Base-by-base conservation (phyloP, 495 filamentous ascomycete species). In the Trichoderma reesei region DNA sequence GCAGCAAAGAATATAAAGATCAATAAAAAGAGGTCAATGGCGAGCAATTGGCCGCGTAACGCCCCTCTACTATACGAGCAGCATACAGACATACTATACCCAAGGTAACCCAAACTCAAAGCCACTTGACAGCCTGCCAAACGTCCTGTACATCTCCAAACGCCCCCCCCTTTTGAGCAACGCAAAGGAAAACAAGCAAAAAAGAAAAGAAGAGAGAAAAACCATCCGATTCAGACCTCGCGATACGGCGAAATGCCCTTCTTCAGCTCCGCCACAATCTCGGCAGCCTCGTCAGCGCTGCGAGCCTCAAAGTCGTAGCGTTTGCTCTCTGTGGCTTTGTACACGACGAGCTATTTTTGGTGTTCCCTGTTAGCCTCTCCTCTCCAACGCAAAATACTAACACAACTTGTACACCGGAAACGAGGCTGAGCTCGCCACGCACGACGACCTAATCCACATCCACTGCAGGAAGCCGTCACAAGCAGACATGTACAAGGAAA, bases 251-350 rank as follows among this genome's bases (percentile, higher is more conserved):
- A 79, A 20, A 87, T 83, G 41, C 84, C 88, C 72, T 83, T 88
- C 75, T 85, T 92, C 65, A 97, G 88, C 77, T 96, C 94, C 61
- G 80, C 83, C 44, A 97, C 92, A 72, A 98, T 91, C 72, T 94
- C 91, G 34, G 83, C 80, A n/a, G 93, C 93, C 71, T 95, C 91
- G 37, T 85, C 83, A 1, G 81, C 78, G 69, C 82, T 92, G 66
- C 82, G 84, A 14, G 93, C 90, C 74, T 98, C 93, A 77, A 98
- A 98, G 71, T 98, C 94, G 76, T 98, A 98, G 67, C 92, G 79
- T 79, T 98, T 98, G 69, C 86, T 89, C 73, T 96, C 92, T 20
- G 88, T 88, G 46, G 87, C 89, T 66, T 88, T 86, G 64, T 87
- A 88, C 37, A 96, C 88, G 59, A 93, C 81, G 6, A 96, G 80